A percentile compares a stretch with the other conserved stretches of the same genome.
These are phyloP conservation scores for Trametes pubescens DNA, from an alignment of 1,284 basidiomycete species.

Conservation along the genomic window DNA sequence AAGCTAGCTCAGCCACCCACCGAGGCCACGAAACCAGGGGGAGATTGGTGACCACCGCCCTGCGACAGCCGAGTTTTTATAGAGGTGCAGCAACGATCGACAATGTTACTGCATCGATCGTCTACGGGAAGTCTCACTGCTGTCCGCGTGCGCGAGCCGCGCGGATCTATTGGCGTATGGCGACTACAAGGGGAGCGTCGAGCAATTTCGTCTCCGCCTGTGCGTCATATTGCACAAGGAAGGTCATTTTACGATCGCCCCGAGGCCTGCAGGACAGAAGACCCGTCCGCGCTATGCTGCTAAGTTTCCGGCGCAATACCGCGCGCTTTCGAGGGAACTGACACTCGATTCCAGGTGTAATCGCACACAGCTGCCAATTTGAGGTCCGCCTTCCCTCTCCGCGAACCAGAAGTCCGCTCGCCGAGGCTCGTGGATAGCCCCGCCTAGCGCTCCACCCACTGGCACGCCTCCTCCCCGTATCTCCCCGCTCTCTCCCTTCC, in stretches of 20 bases:
- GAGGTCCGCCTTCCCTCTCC: constrained; percentile 30
- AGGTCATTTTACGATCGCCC: constrained; percentile 5
- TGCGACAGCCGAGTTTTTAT: constrained; percentile 6
- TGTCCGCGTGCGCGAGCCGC: not conserved
- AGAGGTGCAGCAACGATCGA: constrained; percentile 4
- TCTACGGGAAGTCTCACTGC: constrained; percentile 9
- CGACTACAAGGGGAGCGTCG: constrained; percentile 10
- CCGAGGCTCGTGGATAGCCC: no score
- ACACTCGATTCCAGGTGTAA: not conserved
- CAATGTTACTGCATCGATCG: constrained; percentile 21
- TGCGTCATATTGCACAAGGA: constrained; percentile 3
- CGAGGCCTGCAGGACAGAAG: constrained; percentile 1
- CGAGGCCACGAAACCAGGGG: not conserved
- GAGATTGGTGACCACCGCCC: not conserved
- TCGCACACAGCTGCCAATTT: constrained; percentile 22
- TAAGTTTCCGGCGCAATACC: not conserved
- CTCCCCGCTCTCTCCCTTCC: not conserved
- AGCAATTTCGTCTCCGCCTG: constrained; percentile 25
- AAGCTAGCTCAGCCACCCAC: not conserved
- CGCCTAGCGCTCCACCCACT: constrained; percentile 11
- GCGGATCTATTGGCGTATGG: constrained; percentile 18
- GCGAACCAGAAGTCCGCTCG: constrained; percentile 26
- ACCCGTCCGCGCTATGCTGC: not conserved
- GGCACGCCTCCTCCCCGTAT: not conserved
- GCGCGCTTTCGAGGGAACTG: not conserved